Conservation (phyloP, 2,329 filamentous ascomycete genomes). For the Fusarium phyllophilum region DNA sequence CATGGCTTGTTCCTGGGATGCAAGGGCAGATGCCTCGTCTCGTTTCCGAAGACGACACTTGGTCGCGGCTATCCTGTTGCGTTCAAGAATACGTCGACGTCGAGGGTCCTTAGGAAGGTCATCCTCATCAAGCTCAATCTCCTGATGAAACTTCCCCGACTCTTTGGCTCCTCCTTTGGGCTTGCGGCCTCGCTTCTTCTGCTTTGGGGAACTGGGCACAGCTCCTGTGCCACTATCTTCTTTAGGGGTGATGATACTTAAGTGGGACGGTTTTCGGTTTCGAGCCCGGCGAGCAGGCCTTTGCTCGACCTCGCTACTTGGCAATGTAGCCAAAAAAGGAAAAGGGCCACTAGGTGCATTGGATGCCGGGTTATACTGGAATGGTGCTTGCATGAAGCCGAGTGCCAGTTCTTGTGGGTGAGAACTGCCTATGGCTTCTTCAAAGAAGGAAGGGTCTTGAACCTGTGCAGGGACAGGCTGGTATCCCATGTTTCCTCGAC, state of each 20-base stretch:
- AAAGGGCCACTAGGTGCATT: conserved; percentile 3
- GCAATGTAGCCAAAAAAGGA: conserved; percentile 6
- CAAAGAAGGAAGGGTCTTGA: conserved; percentile 40
- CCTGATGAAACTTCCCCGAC: not conserved
- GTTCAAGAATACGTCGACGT: conserved; percentile 44
- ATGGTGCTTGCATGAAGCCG: conserved; percentile 26
- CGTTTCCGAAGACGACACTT: conserved; percentile 48
- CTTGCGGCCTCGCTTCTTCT: conserved; percentile 44
- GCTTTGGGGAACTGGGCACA: conserved; percentile 13
- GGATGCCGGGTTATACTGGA: conserved; percentile 21
- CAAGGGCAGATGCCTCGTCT: conserved; percentile 46
- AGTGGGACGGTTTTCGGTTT: conserved; percentile 21
- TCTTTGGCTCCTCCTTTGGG: conserved; percentile 35
- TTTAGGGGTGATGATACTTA: conserved; percentile 17
- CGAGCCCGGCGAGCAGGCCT: conserved; percentile 15
- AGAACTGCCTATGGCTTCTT: conserved; percentile 41
- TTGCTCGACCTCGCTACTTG: conserved; percentile 21
- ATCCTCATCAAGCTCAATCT: conserved; percentile 37
- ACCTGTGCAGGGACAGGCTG: conserved; percentile 33
- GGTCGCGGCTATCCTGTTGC: conserved; percentile 47
- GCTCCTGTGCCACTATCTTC: not conserved
- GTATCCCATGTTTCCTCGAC: conserved; percentile 29
- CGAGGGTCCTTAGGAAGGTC: conserved; percentile 38
- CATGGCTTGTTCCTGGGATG: conserved; percentile 43
- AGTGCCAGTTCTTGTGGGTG: conserved; percentile 32